phyloP scores from a whole-genome alignment of 2,329 filamentous ascomycete species.

The Pseudonectria buxi region DNA sequence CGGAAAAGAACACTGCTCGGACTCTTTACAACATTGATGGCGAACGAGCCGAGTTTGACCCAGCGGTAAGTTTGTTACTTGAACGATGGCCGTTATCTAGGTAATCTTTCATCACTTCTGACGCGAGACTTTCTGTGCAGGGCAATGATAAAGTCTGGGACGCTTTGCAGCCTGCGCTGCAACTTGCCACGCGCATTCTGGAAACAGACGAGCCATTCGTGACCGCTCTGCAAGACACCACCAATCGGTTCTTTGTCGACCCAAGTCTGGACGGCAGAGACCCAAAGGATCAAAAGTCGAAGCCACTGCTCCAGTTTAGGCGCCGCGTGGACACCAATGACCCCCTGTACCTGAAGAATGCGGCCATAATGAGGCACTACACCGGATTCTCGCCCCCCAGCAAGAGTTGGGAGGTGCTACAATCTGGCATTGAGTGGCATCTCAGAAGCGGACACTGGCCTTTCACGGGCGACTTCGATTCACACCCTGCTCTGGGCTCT shows the following conservation, averaged over 20 bases:
- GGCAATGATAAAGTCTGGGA: conserved; percentile 23
- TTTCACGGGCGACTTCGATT: neutral
- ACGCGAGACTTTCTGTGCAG: conserved; percentile 1
- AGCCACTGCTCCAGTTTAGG: conserved; percentile 6
- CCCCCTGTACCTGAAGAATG: conserved; percentile 1
- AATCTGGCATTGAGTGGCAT: conserved; percentile 3
- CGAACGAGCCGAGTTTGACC: conserved; percentile 18
- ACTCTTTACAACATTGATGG: conserved; percentile 16
- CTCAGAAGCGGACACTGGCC: conserved; percentile 10
- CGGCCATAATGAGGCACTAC: conserved; percentile 2
- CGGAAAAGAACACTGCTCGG: neutral
- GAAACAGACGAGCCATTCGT: conserved; percentile 13
- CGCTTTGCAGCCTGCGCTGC: conserved; percentile 22
- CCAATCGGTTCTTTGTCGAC: conserved; percentile 17
- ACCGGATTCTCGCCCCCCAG: conserved; percentile 1
- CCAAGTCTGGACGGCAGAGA: conserved; percentile 3
- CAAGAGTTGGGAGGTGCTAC: conserved; percentile 1
- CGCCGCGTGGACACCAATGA: conserved; percentile 1
- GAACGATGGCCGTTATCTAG: no score
- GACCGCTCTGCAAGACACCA: conserved; percentile 14
- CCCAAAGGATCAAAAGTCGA: neutral
- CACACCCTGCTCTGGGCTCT: neutral
- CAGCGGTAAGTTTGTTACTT: conserved; percentile 17
- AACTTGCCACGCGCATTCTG: conserved; percentile 20
- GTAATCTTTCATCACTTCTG: no score